Conservation (phyloP, 192 early-diverging fungal species). For the Haplosporangium gracile region DNA sequence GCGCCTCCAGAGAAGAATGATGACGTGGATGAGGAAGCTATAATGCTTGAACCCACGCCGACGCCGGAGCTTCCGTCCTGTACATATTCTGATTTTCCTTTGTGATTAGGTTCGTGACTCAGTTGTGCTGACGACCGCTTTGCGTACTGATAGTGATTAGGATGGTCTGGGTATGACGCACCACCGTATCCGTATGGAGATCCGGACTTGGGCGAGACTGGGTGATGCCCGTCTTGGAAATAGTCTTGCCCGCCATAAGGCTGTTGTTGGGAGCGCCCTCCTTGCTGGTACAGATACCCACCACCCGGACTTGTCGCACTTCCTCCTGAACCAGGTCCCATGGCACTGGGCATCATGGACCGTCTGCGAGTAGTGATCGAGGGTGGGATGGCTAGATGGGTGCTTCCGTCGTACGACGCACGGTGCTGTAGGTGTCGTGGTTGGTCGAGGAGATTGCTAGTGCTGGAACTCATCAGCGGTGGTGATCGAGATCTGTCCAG, state of each 20-base stretch:
- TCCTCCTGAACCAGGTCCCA: neutral
- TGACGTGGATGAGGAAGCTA: neutral
- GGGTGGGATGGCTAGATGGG: conserved; percentile 26
- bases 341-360: conserved; percentile 20
- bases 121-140: neutral
- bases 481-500: neutral
- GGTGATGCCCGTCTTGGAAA: neutral
- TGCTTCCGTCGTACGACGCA: neutral
- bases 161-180: neutral
- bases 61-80: neutral
- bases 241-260: neutral
- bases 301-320: neutral
- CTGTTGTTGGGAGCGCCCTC: neutral
- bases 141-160: neutral
- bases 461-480: neutral
- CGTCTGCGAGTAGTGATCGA: conserved; percentile 41
- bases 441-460: neutral
- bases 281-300: neutral
- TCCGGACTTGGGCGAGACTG: neutral
- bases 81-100: neutral
- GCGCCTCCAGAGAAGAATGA: neutral
- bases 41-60: neutral
- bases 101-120: too few species aligned
- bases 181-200: neutral
- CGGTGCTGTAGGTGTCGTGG: neutral